These are phyloP conservation scores for Exophiala phaeomuriformis DNA, from an alignment of 2,329 filamentous ascomycete species.

Conservation along the genomic window DNA sequence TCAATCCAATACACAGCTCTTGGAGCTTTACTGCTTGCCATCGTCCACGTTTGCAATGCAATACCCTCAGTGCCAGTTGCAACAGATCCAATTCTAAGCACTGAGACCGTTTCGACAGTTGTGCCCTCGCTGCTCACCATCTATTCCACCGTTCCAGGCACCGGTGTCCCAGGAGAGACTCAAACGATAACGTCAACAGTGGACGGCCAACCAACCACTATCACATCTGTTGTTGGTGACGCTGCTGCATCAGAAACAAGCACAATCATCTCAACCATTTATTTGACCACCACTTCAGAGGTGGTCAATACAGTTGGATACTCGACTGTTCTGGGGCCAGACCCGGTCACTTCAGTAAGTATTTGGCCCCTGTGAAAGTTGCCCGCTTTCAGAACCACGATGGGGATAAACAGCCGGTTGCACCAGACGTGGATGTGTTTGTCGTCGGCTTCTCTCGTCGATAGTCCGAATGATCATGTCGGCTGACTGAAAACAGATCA, in stretches of 20 bases:
- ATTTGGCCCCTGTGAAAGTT: background rate
- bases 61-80: constrained; percentile 17
- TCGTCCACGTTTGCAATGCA: constrained; percentile 9
- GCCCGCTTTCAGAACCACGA: no score
- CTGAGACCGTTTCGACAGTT: constrained; percentile 13
- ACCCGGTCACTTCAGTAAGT: constrained; percentile 10
- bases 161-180: background rate
- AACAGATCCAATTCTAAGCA: constrained; percentile 18
- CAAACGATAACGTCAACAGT: constrained; percentile 15
- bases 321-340: constrained; percentile 18
- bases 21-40: constrained; percentile 4
- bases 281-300: constrained; percentile 10
- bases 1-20: constrained; percentile 8
- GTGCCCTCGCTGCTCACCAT: constrained; percentile 15
- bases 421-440: no score
- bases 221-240: constrained; percentile 2
- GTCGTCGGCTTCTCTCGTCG: background rate
- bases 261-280: constrained; percentile 20
- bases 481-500: background rate
- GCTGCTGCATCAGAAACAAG: constrained; percentile 11
- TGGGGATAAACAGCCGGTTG: no score
- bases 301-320: constrained; percentile 16
- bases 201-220: constrained; percentile 5
- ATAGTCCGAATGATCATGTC: background rate
- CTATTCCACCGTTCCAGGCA: constrained; percentile 17